A percentile compares a stretch with the other conserved stretches of the same genome.
phyloP scores from a whole-genome alignment of 2,329 filamentous ascomycete genomes.

The Cladobotryum protrusum region DNA sequence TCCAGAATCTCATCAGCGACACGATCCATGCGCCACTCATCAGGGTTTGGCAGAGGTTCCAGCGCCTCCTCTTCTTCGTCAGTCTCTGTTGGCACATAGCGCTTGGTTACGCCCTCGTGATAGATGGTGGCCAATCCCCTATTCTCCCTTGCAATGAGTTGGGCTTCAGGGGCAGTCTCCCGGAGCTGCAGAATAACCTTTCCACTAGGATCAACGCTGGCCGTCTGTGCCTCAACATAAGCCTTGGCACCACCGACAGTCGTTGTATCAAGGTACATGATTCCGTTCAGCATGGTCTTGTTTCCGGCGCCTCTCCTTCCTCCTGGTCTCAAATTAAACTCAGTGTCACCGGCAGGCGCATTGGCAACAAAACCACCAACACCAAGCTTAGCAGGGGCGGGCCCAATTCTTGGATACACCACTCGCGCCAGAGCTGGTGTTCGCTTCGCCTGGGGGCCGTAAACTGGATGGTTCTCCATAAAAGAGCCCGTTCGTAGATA shows the following conservation, averaged over 20 bases:
- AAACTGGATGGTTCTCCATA: slow-evolving; percentile 54
- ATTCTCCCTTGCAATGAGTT: slow-evolving; percentile 42
- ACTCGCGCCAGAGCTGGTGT: slow-evolving; percentile 46
- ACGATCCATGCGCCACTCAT: slow-evolving; percentile 18
- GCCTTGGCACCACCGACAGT: slow-evolving; percentile 49
- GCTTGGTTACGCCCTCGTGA: slow-evolving; percentile 19
- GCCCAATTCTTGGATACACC: slow-evolving; percentile 36
- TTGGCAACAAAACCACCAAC: slow-evolving; percentile 49
- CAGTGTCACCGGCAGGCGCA: slow-evolving; percentile 35
- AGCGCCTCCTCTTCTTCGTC: not conserved
- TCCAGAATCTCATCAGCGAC: slow-evolving; percentile 25
- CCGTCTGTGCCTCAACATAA: slow-evolving; percentile 40
- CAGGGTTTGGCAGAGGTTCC: slow-evolving; percentile 3
- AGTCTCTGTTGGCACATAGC: slow-evolving; percentile 9
- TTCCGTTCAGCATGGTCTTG: slow-evolving; percentile 26
- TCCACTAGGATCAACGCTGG: slow-evolving; percentile 44
- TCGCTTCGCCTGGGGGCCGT: slow-evolving; percentile 50
- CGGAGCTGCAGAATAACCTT: slow-evolving; percentile 40
- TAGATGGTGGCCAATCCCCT: slow-evolving; percentile 31
- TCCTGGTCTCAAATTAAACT: slow-evolving; percentile 30
- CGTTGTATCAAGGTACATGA: slow-evolving; percentile 40
- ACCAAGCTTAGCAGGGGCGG: slow-evolving; percentile 39
- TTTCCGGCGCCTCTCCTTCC: slow-evolving; percentile 13
- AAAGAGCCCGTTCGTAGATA: slow-evolving; percentile 52
- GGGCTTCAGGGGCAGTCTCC: slow-evolving; percentile 32